Conservation (phyloP, 495 filamentous ascomycete species). For the Penicillium lagena region DNA sequence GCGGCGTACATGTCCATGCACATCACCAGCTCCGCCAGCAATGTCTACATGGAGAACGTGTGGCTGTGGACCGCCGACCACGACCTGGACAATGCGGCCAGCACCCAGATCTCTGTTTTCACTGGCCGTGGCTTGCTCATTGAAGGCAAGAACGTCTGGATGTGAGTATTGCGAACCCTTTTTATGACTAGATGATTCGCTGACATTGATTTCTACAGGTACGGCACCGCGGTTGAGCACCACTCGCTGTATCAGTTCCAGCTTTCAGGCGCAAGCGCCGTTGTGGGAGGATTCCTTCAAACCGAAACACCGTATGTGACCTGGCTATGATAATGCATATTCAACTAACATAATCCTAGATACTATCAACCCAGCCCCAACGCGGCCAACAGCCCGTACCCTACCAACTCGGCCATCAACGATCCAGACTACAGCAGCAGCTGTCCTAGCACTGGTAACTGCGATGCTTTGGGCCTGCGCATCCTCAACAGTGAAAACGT, state of each 20-base stretch:
- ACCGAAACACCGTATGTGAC: constrained; percentile 63
- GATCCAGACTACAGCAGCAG: constrained; percentile 54
- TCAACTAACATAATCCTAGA: constrained; percentile 6
- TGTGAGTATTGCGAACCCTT: constrained; percentile 25
- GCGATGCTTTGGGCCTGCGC: constrained; percentile 61
- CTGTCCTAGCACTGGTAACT: constrained; percentile 38
- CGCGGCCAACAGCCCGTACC: constrained; percentile 52
- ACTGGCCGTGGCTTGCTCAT: constrained; percentile 60
- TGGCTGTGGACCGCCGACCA: constrained; percentile 72
- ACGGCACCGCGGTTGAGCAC: constrained; percentile 73
- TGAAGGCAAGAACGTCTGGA: constrained; percentile 54
- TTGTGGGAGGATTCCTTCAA: constrained; percentile 73
- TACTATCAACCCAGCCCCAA: constrained; percentile 62
- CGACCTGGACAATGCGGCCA: constrained; percentile 54
- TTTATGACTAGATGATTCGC: background rate
- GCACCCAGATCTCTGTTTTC: constrained; percentile 62
- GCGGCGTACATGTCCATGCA: constrained; percentile 64
- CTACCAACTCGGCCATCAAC: constrained; percentile 31
- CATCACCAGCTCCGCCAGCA: constrained; percentile 46
- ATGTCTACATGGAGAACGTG: constrained; percentile 57
- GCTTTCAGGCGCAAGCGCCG: constrained; percentile 57
- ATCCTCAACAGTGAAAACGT: constrained; percentile 54
- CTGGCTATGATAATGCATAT: too few relatives aligned
- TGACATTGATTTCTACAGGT: constrained; percentile 17
- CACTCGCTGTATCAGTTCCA: constrained; percentile 79